phyloP scores from a whole-genome alignment of 2,329 filamentous ascomycete species.

The Sphaerulina musiva region DNA sequence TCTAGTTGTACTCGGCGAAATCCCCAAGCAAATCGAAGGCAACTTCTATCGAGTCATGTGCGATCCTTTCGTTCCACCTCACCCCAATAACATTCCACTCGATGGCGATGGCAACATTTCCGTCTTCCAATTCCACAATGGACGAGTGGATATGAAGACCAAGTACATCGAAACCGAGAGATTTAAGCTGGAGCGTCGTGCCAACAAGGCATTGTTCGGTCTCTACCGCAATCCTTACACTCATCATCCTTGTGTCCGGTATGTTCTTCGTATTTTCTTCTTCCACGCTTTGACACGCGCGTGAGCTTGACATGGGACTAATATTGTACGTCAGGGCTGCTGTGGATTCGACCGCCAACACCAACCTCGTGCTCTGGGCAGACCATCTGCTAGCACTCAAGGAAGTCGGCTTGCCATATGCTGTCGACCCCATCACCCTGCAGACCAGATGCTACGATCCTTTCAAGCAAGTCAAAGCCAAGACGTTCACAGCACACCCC shows the following conservation, averaged over 20 bases:
- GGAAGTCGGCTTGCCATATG: constrained; percentile 39
- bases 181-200: constrained; percentile 37
- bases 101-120: constrained; percentile 42
- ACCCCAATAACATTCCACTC: constrained; percentile 49
- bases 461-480: constrained; percentile 34
- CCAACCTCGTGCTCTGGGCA: constrained; percentile 53
- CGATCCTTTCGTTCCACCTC: constrained; percentile 50
- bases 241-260: constrained; percentile 30
- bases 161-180: constrained; percentile 42
- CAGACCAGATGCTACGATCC: constrained; percentile 38
- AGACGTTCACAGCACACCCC: constrained; percentile 42
- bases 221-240: constrained; percentile 54
- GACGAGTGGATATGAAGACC: constrained; percentile 39
- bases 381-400: constrained; percentile 51
- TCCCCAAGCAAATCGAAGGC: constrained; percentile 31
- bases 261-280: constrained; percentile 5
- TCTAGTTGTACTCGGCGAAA: constrained; percentile 29
- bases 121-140: constrained; percentile 38
- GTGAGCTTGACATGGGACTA: not conserved
- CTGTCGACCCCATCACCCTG: constrained; percentile 37
- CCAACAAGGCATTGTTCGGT: constrained; percentile 44
- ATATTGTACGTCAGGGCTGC: constrained; percentile 11
- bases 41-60: constrained; percentile 45
- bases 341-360: constrained; percentile 53
- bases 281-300: not conserved